phyloP scores from a whole-genome alignment of 1,284 basidiomycete genomes.

The Phlebopus sp. region DNA sequence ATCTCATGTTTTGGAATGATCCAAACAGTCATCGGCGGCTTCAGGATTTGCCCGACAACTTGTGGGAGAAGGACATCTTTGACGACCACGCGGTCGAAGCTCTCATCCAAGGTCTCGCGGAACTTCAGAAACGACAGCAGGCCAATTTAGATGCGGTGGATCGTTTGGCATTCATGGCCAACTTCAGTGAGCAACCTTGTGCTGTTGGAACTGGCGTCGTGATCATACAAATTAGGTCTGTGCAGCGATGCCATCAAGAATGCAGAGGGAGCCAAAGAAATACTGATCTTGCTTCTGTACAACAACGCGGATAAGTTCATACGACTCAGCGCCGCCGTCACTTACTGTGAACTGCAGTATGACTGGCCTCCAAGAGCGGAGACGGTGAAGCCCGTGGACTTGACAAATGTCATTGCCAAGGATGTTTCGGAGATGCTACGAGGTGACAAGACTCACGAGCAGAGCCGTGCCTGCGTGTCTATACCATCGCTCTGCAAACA shows the following conservation, averaged over 20 bases:
- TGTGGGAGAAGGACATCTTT: slow-evolving; percentile 33
- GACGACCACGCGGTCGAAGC: slow-evolving; percentile 18
- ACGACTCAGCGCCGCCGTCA: slow-evolving; percentile 25
- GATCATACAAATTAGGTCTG: slow-evolving; percentile 8
- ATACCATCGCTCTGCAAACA: slow-evolving; percentile 30
- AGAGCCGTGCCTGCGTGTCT: slow-evolving; percentile 27
- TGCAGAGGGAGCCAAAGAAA: slow-evolving; percentile 1
- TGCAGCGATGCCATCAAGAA: slow-evolving; percentile 13
- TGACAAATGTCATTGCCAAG: slow-evolving; percentile 8
- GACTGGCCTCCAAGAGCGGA: slow-evolving; percentile 9
- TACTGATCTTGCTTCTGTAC: slow-evolving; percentile 14
- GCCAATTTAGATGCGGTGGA: slow-evolving; percentile 22
- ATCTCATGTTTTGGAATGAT: slow-evolving; percentile 33
- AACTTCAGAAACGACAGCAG: slow-evolving; percentile 1
- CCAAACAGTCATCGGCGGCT: slow-evolving; percentile 23
- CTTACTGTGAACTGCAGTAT: slow-evolving; percentile 27
- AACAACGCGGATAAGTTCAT: slow-evolving; percentile 13
- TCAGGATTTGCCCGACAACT: slow-evolving; percentile 7
- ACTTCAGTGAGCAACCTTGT: slow-evolving; percentile 19
- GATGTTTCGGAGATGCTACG: slow-evolving; percentile 20
- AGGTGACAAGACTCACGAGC: neutral
- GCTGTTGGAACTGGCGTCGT: neutral
- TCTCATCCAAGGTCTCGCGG: slow-evolving; percentile 20
- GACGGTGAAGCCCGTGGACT: slow-evolving; percentile 1
- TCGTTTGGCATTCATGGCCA: slow-evolving; percentile 31